A percentile compares a stretch with the other conserved stretches of the same genome.
phyloP scores from a whole-genome alignment of 306 rosid species.

The Alnus rubra region DNA sequence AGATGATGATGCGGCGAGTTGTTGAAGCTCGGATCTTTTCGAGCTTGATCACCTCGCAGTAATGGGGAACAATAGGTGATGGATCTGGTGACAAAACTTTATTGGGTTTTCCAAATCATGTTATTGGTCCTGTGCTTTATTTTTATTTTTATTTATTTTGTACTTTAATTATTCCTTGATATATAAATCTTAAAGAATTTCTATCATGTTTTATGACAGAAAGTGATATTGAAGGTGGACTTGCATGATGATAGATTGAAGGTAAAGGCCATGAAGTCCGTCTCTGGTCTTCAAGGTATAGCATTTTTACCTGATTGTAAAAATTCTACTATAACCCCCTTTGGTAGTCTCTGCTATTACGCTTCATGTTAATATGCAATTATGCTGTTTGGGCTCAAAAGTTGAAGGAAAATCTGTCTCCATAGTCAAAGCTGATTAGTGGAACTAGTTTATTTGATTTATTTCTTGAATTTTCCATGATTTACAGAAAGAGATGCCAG shows the following conservation, averaged over 20 bases:
- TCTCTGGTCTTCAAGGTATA: conserved; percentile 66
- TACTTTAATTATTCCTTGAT: background rate
- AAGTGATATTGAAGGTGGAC: conserved; percentile 55
- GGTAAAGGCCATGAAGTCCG: conserved; percentile 63
- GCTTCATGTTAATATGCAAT: background rate
- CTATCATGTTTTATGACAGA: conserved; percentile 41
- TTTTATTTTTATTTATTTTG: background rate
- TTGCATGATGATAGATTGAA: conserved; percentile 45
- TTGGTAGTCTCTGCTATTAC: background rate
- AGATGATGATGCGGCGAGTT: conserved; percentile 65
- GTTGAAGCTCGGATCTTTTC: conserved; percentile 92
- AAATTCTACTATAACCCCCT: background rate
- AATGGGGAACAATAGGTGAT: conserved; percentile 43
- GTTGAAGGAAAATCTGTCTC: background rate
- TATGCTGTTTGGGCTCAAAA: background rate
- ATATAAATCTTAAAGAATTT: conserved; percentile 1
- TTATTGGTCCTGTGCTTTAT: background rate
- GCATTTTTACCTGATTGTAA: background rate
- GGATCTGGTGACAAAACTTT: background rate
- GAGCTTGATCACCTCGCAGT: conserved; percentile 80
- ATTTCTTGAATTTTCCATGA: background rate
- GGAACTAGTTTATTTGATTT: too few species aligned
- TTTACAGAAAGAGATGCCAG: background rate
- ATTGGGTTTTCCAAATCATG: background rate
- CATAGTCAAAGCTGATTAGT: background rate